A percentile compares a stretch with the other conserved stretches of the same genome.
Conservation (phyloP, 305 asterid species). For the Rubia peregrina region DNA sequence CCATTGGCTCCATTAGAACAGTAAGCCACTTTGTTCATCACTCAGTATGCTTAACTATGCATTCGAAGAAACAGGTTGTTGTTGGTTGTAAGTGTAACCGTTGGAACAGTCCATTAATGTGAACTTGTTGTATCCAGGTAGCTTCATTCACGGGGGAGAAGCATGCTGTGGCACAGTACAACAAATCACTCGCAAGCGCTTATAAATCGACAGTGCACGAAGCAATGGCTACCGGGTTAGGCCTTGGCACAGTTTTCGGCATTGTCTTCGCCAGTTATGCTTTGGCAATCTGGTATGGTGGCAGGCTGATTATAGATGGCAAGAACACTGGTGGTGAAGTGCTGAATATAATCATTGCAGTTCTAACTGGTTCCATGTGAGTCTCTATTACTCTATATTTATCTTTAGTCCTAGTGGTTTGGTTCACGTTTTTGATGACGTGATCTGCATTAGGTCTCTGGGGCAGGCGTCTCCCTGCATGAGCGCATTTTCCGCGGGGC, state of each 20-base stretch:
- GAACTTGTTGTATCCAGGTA: constrained; percentile 33
- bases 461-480: constrained; percentile 70
- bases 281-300: constrained; percentile 83
- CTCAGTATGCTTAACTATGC: not conserved
- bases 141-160: constrained; percentile 87
- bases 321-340: constrained; percentile 59
- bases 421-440: not conserved
- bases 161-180: constrained; percentile 48
- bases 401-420: not conserved
- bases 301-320: constrained; percentile 52
- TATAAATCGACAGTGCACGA: constrained; percentile 64
- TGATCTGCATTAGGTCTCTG: constrained; percentile 37
- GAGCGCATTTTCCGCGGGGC: constrained; percentile 71
- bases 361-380: constrained; percentile 73
- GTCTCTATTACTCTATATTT: constrained; percentile 18
- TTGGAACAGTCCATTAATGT: too few species aligned
- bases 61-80: too few species aligned
- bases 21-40: constrained; percentile 23
- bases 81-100: too few species aligned
- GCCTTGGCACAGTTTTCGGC: constrained; percentile 61
- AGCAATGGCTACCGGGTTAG: constrained; percentile 72
- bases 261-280: constrained; percentile 73
- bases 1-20: constrained; percentile 81
- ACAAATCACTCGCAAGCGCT: constrained; percentile 53
- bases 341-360: constrained; percentile 62